Conservation (phyloP, 2,329 filamentous ascomycete genomes). For the Chrysoporthe austroafricana region DNA sequence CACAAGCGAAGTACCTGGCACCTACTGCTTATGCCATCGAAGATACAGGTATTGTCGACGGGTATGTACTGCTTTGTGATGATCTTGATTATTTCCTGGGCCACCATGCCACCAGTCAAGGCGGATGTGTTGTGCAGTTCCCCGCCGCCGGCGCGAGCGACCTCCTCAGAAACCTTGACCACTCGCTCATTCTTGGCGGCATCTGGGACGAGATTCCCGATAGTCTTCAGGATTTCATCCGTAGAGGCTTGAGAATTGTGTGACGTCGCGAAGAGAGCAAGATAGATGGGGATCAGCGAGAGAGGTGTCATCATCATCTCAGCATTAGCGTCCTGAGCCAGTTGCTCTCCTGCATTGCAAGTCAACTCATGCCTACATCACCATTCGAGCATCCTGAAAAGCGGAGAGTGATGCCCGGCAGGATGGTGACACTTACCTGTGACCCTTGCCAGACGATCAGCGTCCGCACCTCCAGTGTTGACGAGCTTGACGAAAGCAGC, state of each 20-base stretch:
- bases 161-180: slow-evolving; percentile 62
- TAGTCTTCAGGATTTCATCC: slow-evolving; percentile 56
- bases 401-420: not conserved
- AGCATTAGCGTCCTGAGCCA: slow-evolving; percentile 57
- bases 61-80: slow-evolving; percentile 75
- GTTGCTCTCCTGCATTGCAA: slow-evolving; percentile 52
- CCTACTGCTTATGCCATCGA: slow-evolving; percentile 68
- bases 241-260: slow-evolving; percentile 49
- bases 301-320: slow-evolving; percentile 51
- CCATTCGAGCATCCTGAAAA: not conserved
- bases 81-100: slow-evolving; percentile 96
- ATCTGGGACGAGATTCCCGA: slow-evolving; percentile 49
- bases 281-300: slow-evolving; percentile 71
- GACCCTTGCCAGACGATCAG: slow-evolving; percentile 54
- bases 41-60: slow-evolving; percentile 72
- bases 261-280: slow-evolving; percentile 63
- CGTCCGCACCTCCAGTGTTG: slow-evolving; percentile 52
- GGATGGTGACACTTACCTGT: slow-evolving; percentile 52
- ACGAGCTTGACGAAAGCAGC: slow-evolving; percentile 91
- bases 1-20: slow-evolving; percentile 62
- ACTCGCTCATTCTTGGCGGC: slow-evolving; percentile 55
- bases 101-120: slow-evolving; percentile 85
- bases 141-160: slow-evolving; percentile 76
- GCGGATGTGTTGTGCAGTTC: slow-evolving; percentile 94
- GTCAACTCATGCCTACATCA: slow-evolving; percentile 33